Evolutionary conservation across 805 yeast genomes (phyloP), one percentile per base, ranked within the genome.

Genomic region (Metschnikowia arizonensis): DNA sequence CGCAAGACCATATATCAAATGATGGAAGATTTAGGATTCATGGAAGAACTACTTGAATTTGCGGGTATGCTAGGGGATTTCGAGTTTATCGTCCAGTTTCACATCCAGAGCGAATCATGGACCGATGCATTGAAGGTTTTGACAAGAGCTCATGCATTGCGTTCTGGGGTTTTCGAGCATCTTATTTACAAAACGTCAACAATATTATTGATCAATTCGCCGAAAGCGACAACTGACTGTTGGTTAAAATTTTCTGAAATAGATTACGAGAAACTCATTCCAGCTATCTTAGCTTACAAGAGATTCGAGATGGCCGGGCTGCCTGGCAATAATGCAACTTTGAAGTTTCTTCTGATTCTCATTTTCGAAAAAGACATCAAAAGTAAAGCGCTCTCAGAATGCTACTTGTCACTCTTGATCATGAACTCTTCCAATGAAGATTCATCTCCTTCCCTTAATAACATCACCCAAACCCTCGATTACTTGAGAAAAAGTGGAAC

Each of bases 101-200:
- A 89, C 77, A 73, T 90, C 10, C 77, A 81, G 42, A 60, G 73
- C 23, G 84, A 82, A 50, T 76, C 82, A 49, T 93, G 97, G 96
- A 61, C 68, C 11, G 82, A 82, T 46, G 85, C 95, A 0, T 61
- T 88, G 42, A 77, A 77, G 42, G 76, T 81, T 0, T 54, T 84
- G 31, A 55, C 79, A n/a, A 66, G 72, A 31, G 70, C 77, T 34
- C 74, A 74, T 44, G 72, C 74, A 33, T 74, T 76, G 33, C 66
- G 73, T 0, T 59, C 46, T 1, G 51, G 50, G 19, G 44, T 46
- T 11, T 51, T 58, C 5, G 55, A 54, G 15, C 59, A 55, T 7
- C 44, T 79, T 7, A 75, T 85, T 4, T 87, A 88, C 64, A 76
- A 77, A 49, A 81, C 82, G 48, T 74, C 97, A 0, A 81, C 84